phyloP scores from a whole-genome alignment of 164 flowering plant genomes.

The Saururus chinensis region DNA sequence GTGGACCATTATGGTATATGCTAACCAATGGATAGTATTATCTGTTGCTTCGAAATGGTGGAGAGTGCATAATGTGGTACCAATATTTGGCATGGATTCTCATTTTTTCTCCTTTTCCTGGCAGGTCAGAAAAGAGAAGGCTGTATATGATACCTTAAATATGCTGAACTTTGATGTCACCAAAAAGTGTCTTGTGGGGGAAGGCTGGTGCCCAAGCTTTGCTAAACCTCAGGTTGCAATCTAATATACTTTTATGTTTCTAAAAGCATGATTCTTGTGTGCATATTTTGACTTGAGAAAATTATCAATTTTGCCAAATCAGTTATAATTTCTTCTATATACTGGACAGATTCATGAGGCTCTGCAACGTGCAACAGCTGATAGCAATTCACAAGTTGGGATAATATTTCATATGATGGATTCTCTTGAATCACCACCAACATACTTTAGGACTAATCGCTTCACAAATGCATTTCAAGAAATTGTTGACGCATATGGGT shows the following conservation, averaged over 20 bases:
- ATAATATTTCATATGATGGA: conserved; percentile 86
- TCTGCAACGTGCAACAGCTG: conserved; percentile 87
- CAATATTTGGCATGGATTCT: neutral
- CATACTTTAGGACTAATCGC: conserved; percentile 72
- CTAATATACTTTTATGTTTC: neutral
- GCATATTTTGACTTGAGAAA: too few species aligned
- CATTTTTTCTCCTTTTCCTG: neutral
- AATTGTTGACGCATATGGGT: conserved; percentile 99
- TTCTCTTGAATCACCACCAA: conserved; percentile 87
- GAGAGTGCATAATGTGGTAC: neutral
- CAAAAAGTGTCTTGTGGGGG: conserved; percentile 96
- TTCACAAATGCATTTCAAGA: conserved; percentile 87
- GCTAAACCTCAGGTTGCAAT: conserved; percentile 63
- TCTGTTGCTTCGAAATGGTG: neutral
- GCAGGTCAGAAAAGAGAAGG: conserved; percentile 91
- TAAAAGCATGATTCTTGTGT: neutral
- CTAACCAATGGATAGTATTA: neutral
- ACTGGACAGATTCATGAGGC: conserved; percentile 76
- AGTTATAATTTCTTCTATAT: neutral
- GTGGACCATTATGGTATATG: conserved; percentile 69
- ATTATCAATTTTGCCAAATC: too few species aligned
- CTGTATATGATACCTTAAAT: conserved; percentile 86
- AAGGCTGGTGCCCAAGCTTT: conserved; percentile 95
- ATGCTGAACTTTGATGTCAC: conserved; percentile 98
- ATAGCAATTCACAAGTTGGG: conserved; percentile 93